Evolutionary conservation across 2,329 filamentous ascomycete genomes (phyloP), one percentile per base, ranked within the genome.

Genomic region (Aspergillus novofumigatus): DNA sequence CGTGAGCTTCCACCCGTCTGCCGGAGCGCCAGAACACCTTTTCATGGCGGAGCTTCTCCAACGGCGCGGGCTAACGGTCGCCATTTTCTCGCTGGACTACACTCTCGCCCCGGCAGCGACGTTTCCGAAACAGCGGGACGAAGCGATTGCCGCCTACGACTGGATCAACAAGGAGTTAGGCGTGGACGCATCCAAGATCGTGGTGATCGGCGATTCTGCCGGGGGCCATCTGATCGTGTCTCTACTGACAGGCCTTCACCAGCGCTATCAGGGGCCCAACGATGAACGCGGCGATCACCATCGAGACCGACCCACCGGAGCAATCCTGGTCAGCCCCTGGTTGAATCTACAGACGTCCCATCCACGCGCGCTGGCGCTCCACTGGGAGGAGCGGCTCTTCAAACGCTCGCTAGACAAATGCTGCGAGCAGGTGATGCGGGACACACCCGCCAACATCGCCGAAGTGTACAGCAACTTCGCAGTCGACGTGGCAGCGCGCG

Each of bases 31-130:
- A 0, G 63, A 62, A 25, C 55, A 61, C 26, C 48, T 60, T 11
- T 63, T 63, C 20, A 42, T 63, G 28, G 64, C 62, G 11, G 61
- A 65, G 49, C 52, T 64, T 8, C 49, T 62, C 4, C 53, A 59
- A n/a, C 28, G 52, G 4, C 44, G 54, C 69, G 76, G 20, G 92
- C 91, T 67, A 89, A 90, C 1, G 0, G 50, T 47, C 4, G 88
- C 89, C n/a, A 82, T 94, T 4, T 91, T 94, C 65, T 85, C 88
- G 0, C 77, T 94, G 3, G 89, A 94, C 57, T 95, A 95, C 68
- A 90, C 86, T 0, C 79, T 94, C 0, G 88, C 91, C 0, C 89
- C 89, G 1, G 87, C 91, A 60, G 81, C 82, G 8, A 80, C 80
- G 5, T 93, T 90, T 64, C 91, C 91, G 1, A 84, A 79, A 3